These are phyloP conservation scores for Epicoccum sorghinum DNA, from an alignment of 2,329 filamentous ascomycete species.

Conservation along the genomic window DNA sequence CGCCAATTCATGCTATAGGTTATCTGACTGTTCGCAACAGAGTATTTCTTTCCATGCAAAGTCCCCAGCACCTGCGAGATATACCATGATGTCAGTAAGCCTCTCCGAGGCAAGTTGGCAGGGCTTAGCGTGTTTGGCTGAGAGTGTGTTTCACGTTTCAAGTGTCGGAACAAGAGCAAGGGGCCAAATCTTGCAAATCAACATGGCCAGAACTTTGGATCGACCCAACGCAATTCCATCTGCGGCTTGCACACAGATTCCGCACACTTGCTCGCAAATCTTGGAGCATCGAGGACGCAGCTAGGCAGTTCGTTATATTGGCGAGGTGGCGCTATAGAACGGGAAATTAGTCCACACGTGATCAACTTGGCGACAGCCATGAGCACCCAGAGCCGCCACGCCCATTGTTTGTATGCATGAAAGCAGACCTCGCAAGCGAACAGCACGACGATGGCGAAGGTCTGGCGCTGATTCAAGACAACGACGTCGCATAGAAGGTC, in stretches of 20 bases:
- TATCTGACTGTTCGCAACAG: background rate
- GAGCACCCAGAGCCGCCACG: background rate
- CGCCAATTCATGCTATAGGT: background rate
- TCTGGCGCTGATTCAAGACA: slow-evolving; percentile 1
- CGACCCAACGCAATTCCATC: slow-evolving; percentile 3
- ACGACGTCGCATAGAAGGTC: background rate
- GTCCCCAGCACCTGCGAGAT: background rate
- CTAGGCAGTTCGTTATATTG: slow-evolving; percentile 1
- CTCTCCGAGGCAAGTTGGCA: background rate
- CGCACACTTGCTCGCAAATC: background rate
- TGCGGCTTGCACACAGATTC: background rate
- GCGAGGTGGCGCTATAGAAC: slow-evolving; percentile 11
- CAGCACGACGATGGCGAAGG: background rate
- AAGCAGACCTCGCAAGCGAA: background rate
- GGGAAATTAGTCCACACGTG: slow-evolving; percentile 11
- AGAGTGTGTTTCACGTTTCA: slow-evolving; percentile 17
- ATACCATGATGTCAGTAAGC: slow-evolving; percentile 3
- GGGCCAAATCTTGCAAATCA: slow-evolving; percentile 8
- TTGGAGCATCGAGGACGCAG: background rate
- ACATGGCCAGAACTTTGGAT: slow-evolving; percentile 15
- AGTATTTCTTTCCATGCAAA: background rate
- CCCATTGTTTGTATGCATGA: background rate
- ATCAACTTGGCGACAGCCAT: background rate
- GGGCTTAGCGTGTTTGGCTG: slow-evolving; percentile 7
- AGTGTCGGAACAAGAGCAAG: slow-evolving; percentile 8